These are phyloP conservation scores for Aspergillus ustus DNA, from an alignment of 2,329 filamentous ascomycete genomes.

Conservation along the genomic window DNA sequence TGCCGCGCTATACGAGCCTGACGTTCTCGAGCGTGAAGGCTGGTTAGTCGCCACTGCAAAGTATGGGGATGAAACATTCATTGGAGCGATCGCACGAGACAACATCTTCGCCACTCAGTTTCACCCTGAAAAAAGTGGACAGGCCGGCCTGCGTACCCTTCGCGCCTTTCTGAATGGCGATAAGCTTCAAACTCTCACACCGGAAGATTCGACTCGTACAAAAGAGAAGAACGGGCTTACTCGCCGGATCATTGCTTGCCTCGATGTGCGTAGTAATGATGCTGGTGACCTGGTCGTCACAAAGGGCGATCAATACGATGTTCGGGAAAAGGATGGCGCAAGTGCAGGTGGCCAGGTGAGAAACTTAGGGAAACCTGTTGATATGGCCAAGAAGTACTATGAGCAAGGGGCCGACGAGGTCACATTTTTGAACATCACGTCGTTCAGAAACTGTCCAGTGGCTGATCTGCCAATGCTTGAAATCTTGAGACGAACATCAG, in stretches of 20 bases:
- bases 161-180: constrained; percentile 83
- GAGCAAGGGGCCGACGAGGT: constrained; percentile 96
- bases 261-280: constrained; percentile 95
- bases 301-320: constrained; percentile 98
- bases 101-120: constrained; percentile 95
- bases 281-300: constrained; percentile 94
- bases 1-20: constrained; percentile 74
- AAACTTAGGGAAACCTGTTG: constrained; percentile 95
- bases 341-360: constrained; percentile 68
- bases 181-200: constrained; percentile 59
- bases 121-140: constrained; percentile 95
- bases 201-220: constrained; percentile 27
- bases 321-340: constrained; percentile 78
- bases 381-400: constrained; percentile 93
- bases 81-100: constrained; percentile 83
- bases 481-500: constrained; percentile 80
- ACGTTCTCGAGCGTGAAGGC: constrained; percentile 76
- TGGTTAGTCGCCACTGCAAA: constrained; percentile 91
- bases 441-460: constrained; percentile 91
- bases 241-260: constrained; percentile 90
- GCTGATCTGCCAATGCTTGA: constrained; percentile 96
- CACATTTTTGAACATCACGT: constrained; percentile 97
- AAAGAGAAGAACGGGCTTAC: constrained; percentile 71
- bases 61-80: constrained; percentile 87
- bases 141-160: constrained; percentile 81